These are phyloP conservation scores for Hanseniaspora singularis DNA, from an alignment of 805 yeast species.

Conservation along the genomic window DNA sequence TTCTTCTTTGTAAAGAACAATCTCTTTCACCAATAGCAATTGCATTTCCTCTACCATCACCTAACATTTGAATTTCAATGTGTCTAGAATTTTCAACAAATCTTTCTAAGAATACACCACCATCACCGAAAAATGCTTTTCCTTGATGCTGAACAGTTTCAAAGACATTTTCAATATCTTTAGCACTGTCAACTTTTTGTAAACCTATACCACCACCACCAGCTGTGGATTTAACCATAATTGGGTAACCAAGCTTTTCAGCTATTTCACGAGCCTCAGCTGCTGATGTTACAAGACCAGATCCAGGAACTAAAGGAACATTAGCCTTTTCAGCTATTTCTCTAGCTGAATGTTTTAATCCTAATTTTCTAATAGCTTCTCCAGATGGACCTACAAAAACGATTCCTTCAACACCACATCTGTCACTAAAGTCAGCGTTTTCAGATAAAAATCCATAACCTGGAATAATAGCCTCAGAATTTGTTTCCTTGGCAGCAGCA, in stretches of 20 bases:
- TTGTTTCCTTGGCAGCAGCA: constrained; percentile 68
- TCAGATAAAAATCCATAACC: constrained; percentile 96
- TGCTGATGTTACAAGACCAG: constrained; percentile 62
- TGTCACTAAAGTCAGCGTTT: constrained; percentile 89
- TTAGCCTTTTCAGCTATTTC: constrained; percentile 83
- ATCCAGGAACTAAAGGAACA: constrained; percentile 96
- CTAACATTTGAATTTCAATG: constrained; percentile 92
- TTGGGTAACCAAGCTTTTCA: constrained; percentile 64
- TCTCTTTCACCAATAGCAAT: constrained; percentile 95
- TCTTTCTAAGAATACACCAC: constrained; percentile 90
- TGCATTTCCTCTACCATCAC: constrained; percentile 89
- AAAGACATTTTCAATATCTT: constrained; percentile 72
- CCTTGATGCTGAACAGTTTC: constrained; percentile 92
- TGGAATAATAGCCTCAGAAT: constrained; percentile 92
- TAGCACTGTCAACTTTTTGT: constrained; percentile 77
- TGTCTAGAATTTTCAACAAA: constrained; percentile 93
- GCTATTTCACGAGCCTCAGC: constrained; percentile 71
- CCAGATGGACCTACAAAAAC: constrained; percentile 96
- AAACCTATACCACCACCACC: constrained; percentile 99
- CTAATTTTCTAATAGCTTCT: constrained; percentile 78
- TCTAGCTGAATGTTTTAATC: constrained; percentile 93
- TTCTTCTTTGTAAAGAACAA: constrained; percentile 93
- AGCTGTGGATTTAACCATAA: constrained; percentile 95
- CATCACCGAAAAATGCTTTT: constrained; percentile 79
- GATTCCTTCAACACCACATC: constrained; percentile 70